Percentiles rank a stretch among this genome's conserved stretches.
phyloP scores from a whole-genome alignment of 768 basidiomycete species.

The Coprinopsis cinerea region DNA sequence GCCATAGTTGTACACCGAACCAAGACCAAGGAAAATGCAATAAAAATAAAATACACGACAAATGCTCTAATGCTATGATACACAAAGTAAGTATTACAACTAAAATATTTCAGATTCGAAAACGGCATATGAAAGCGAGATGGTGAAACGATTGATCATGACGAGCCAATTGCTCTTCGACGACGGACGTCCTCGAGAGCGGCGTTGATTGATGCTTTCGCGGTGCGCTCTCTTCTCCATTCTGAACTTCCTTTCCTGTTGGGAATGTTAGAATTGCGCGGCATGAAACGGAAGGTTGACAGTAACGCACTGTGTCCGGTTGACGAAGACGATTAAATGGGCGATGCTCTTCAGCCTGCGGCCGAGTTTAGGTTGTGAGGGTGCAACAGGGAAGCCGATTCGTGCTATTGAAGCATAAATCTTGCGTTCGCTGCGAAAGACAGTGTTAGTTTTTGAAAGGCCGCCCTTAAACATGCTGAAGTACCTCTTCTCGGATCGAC shows the following conservation, averaged over 20 bases:
- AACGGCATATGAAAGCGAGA: slow-evolving; percentile 1
- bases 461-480: not conserved
- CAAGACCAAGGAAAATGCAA: no score
- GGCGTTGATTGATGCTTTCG: slow-evolving; percentile 54
- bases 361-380: slow-evolving; percentile 31
- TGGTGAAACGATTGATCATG: slow-evolving; percentile 6
- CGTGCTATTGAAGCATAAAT: slow-evolving; percentile 72
- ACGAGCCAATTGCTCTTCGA: slow-evolving; percentile 31
- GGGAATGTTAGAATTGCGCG: not conserved
- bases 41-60: slow-evolving; percentile 1
- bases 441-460: slow-evolving; percentile 10
- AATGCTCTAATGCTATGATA: not conserved
- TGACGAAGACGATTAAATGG: slow-evolving; percentile 56
- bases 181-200: slow-evolving; percentile 70
- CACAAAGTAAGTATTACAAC: slow-evolving; percentile 2
- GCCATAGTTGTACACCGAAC: not conserved
- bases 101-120: slow-evolving; percentile 2
- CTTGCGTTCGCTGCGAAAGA: slow-evolving; percentile 50
- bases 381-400: slow-evolving; percentile 59
- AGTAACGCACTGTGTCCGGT: slow-evolving; percentile 54
- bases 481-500: slow-evolving; percentile 69
- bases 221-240: slow-evolving; percentile 60
- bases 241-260: slow-evolving; percentile 52
- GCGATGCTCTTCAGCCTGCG: slow-evolving; percentile 54
- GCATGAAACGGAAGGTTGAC: not conserved